Conservation (phyloP, 2,329 filamentous ascomycete species). For the Cladorrhinum sp. region DNA sequence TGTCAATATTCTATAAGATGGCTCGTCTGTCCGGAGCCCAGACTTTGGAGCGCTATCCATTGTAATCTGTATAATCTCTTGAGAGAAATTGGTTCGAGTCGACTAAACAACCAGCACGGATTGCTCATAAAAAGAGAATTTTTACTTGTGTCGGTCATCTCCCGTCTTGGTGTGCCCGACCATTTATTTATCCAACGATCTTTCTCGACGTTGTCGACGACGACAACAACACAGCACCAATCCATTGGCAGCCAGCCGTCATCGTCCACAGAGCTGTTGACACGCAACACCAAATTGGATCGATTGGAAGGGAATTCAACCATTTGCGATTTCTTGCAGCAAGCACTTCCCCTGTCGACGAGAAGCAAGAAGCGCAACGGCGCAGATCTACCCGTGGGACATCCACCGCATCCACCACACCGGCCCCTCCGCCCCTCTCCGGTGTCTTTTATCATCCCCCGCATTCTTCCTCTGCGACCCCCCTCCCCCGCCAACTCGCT, state of each 20-base stretch:
- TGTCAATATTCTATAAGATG: conserved; percentile 26
- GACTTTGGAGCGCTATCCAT: neutral
- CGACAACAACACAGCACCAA: conserved; percentile 12
- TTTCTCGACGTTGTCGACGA: neutral
- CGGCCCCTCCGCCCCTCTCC: conserved; percentile 1
- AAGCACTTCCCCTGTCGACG: conserved; percentile 13
- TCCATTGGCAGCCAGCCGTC: conserved; percentile 2
- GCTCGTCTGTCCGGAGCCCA: conserved; percentile 17
- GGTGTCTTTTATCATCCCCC: neutral
- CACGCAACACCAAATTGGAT: conserved; percentile 11
- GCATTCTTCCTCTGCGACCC: neutral
- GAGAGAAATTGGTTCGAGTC: too few species aligned
- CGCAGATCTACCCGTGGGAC: conserved; percentile 21
- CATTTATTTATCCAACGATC: neutral
- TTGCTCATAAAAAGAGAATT: too few species aligned
- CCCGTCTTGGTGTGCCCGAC: conserved; percentile 3
- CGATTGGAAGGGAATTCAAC: neutral
- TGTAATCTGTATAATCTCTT: neutral
- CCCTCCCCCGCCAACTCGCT: conserved; percentile 7
- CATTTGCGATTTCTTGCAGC: conserved; percentile 9
- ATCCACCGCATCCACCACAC: conserved; percentile 10
- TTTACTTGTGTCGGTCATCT: neutral
- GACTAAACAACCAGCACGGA: conserved; percentile 12
- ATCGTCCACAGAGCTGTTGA: conserved; percentile 16
- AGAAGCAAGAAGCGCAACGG: conserved; percentile 19